Conservation (phyloP, 805 yeast species). For the Wickerhamiella parazyma region DNA sequence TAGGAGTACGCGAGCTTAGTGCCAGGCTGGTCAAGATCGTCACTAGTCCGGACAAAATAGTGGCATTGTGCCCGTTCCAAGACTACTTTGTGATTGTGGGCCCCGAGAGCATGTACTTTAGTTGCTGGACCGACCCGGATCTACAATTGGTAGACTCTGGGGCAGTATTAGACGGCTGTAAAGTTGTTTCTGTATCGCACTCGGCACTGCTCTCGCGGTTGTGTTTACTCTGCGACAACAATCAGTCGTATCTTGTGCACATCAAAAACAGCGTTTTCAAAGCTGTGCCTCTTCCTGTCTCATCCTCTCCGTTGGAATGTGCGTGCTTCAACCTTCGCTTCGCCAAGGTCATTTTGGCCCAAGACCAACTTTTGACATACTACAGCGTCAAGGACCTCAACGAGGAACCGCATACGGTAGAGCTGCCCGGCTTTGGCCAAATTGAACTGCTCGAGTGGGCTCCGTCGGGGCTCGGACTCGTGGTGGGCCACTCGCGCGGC, state of each 20-base stretch:
- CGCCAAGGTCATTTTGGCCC: slow-evolving; percentile 30
- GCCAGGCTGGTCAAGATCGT: slow-evolving; percentile 20
- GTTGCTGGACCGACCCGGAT: slow-evolving; percentile 12
- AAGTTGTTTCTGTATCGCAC: slow-evolving; percentile 1
- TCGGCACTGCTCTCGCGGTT: slow-evolving; percentile 7
- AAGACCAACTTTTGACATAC: slow-evolving; percentile 28
- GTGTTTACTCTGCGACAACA: slow-evolving; percentile 2
- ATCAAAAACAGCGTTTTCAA: slow-evolving; percentile 3
- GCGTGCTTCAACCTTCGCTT: slow-evolving; percentile 31
- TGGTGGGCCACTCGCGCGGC: slow-evolving; percentile 29
- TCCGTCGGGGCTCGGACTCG: slow-evolving; percentile 26
- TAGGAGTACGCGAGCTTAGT: slow-evolving; percentile 26
- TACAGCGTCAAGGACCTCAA: slow-evolving; percentile 26
- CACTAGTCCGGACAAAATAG: slow-evolving; percentile 23
- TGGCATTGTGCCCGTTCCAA: slow-evolving; percentile 19
- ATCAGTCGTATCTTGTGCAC: slow-evolving; percentile 3
- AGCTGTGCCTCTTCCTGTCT: not conserved
- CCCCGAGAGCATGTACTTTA: slow-evolving; percentile 16
- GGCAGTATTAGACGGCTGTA: not conserved
- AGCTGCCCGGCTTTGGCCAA: slow-evolving; percentile 22
- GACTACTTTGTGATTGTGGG: slow-evolving; percentile 18
- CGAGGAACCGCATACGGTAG: slow-evolving; percentile 21
- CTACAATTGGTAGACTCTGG: slow-evolving; percentile 2
- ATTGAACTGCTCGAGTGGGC: slow-evolving; percentile 26
- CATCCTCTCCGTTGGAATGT: slow-evolving; percentile 9